These are phyloP conservation scores for Penicillium sp. DNA, from an alignment of 2,329 filamentous ascomycete species.

Conservation along the genomic window DNA sequence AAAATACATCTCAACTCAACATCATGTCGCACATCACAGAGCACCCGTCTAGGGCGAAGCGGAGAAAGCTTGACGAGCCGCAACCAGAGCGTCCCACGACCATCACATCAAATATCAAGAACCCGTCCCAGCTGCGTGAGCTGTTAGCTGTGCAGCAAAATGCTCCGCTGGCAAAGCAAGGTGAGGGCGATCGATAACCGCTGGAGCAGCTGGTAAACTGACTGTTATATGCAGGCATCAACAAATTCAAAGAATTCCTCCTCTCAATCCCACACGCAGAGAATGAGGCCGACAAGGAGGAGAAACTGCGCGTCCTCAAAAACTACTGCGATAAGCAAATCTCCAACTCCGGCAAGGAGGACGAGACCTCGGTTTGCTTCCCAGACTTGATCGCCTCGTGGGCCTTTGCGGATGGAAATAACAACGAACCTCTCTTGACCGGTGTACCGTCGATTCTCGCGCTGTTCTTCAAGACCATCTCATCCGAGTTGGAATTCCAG, in stretches of 20 bases:
- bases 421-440: conserved; percentile 79
- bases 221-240: conserved; percentile 36
- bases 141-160: conserved; percentile 73
- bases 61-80: conserved; percentile 41
- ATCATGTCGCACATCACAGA: conserved; percentile 39
- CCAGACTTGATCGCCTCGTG: conserved; percentile 83
- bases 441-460: conserved; percentile 79
- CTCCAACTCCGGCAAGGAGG: conserved; percentile 47
- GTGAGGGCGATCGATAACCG: conserved; percentile 55
- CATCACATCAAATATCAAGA: conserved; percentile 33
- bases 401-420: conserved; percentile 77
- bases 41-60: conserved; percentile 38
- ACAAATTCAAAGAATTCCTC: conserved; percentile 49
- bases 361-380: conserved; percentile 66
- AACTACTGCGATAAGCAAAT: conserved; percentile 57
- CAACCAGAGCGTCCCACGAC: conserved; percentile 10
- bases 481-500: conserved; percentile 71
- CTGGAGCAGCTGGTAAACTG: conserved; percentile 4
- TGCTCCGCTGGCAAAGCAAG: conserved; percentile 59
- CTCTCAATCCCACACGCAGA: conserved; percentile 40
- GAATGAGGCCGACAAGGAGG: conserved; percentile 37
- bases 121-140: conserved; percentile 67
- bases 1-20: conserved; percentile 19
- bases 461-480: conserved; percentile 76
- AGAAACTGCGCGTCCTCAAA: conserved; percentile 48